Conservation (phyloP, 2,329 filamentous ascomycete genomes). For the Hortaea sp. region DNA sequence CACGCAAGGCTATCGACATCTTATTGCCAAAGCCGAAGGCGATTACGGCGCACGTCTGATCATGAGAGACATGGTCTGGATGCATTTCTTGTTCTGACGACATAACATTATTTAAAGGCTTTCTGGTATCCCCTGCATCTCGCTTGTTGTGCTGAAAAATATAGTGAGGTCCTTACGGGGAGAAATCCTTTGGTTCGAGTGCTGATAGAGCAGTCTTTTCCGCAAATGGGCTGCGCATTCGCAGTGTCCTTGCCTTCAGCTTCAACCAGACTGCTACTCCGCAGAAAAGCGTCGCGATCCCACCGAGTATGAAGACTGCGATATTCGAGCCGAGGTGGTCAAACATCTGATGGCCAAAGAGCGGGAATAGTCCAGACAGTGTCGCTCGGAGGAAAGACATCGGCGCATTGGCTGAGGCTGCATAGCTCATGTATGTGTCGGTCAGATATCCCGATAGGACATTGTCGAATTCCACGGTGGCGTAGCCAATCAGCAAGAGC, state of each 20-base stretch:
- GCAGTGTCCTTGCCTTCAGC: constrained; percentile 28
- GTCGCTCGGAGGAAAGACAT: constrained; percentile 31
- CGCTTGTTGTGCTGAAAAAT: too few species aligned
- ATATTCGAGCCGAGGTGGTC: constrained; percentile 28
- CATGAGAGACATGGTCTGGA: too few species aligned
- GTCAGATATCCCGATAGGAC: constrained; percentile 35
- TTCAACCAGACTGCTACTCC: constrained; percentile 29
- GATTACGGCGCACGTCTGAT: neutral
- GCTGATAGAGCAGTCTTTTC: neutral
- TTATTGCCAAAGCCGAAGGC: constrained; percentile 50
- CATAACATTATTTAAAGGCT: too few species aligned
- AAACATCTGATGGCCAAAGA: constrained; percentile 34
- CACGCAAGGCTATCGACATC: constrained; percentile 52
- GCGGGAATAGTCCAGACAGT: constrained; percentile 30
- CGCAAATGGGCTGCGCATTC: constrained; percentile 21
- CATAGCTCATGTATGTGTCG: constrained; percentile 36
- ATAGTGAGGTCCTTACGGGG: too few species aligned
- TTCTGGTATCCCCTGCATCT: too few species aligned
- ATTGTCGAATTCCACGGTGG: constrained; percentile 37
- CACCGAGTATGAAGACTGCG: constrained; percentile 32
- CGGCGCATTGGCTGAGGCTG: constrained; percentile 35
- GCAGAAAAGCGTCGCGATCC: constrained; percentile 33
- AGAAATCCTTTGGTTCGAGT: too few species aligned
- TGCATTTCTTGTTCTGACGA: too few species aligned
- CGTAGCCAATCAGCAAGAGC: constrained; percentile 37